Base-by-base conservation (phyloP, 192 early-diverging fungal genomes). In the Backusella australiensis region DNA sequence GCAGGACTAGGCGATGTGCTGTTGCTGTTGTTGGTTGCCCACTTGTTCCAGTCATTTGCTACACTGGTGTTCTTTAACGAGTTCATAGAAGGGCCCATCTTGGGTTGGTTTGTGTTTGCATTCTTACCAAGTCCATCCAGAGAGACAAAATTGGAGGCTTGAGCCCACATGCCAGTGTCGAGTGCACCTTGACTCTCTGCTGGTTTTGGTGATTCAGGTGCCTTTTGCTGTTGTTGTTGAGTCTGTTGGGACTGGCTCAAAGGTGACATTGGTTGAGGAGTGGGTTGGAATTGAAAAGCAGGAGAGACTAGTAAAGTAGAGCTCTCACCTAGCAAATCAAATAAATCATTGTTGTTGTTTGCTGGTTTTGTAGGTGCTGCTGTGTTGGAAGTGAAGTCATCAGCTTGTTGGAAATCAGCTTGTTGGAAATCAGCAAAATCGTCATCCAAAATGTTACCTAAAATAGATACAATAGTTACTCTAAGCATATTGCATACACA, bases 381-480 rank as follows among this genome's bases (percentile, higher is more conserved):
- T 32, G 75, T 26, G 5, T 15, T 73, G 17, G 76, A 3, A 21
- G 84, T 81, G 21, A 74, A 15, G 19, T 78, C 70, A 41, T 82
- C 80, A 3, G 89, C 86, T 42, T 85, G 85, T 65, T 93, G 91
- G 72, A 92, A 93, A 76, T 91, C 89, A 67, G 86, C 84, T 42
- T 85, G 85, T 65, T 93, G 91, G 72, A 92, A 93, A 76, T 91
- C 89, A 67, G 86, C 84, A 77, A 93, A 92, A 69, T 92, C 89
- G 44, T 90, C 90, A 67, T 82, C 80, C 29, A 72, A 73, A 29
- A 77, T 69, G 23, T 29, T 44, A 29, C 46, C 23, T 49, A 29
- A 49, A 41, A 44, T 19, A n/a, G 12, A 17, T 23, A 26, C 7
- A 29, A n/a, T 49, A 19, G 19, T 34, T 34, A 34, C 44, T 63